Evolutionary conservation across 2,329 filamentous ascomycete genomes (phyloP).

Genomic region (Corynespora cassiicola): DNA sequence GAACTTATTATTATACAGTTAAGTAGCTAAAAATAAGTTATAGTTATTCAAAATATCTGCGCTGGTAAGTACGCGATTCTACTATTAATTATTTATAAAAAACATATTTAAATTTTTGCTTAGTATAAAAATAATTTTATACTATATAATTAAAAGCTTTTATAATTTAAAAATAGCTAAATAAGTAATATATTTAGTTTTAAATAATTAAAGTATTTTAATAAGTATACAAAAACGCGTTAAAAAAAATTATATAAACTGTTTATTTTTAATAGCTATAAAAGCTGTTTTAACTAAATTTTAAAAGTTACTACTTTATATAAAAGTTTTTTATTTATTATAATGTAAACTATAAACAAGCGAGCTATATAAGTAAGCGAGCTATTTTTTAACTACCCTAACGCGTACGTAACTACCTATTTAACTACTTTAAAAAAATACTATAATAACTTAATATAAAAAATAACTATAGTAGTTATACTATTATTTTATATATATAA

Average conservation of each 20-base stretch:
- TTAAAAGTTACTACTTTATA: too few species aligned
- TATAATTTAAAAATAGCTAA: conserved; percentile 10
- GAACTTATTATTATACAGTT: not conserved
- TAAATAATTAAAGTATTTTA: conserved; percentile 10
- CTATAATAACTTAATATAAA: too few species aligned
- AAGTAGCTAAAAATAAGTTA: conserved; percentile 7
- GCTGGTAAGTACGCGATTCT: conserved; percentile 4
- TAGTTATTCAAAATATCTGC: conserved; percentile 7
- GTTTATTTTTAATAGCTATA: conserved; percentile 5
- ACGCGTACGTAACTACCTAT: too few species aligned
- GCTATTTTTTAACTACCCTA: too few species aligned
- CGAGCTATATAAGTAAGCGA: too few species aligned
- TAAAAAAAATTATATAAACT: conserved; percentile 3
- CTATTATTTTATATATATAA: too few species aligned
- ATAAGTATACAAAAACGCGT: conserved; percentile 7
- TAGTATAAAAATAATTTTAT: conserved; percentile 5
- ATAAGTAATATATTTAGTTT: conserved; percentile 10
- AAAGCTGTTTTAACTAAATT: conserved; percentile 4
- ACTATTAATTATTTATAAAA: conserved; percentile 9
- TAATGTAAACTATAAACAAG: too few species aligned
- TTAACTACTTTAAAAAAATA: too few species aligned
- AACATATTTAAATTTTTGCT: conserved; percentile 1
- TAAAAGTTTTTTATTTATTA: too few species aligned
- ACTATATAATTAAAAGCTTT: conserved; percentile 6
- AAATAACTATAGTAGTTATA: too few species aligned